Percentiles rank a stretch among this genome's conserved stretches.
These are phyloP conservation scores for Coniochaeta sp. DNA, from an alignment of 2,329 filamentous ascomycete genomes.

Conservation along the genomic window DNA sequence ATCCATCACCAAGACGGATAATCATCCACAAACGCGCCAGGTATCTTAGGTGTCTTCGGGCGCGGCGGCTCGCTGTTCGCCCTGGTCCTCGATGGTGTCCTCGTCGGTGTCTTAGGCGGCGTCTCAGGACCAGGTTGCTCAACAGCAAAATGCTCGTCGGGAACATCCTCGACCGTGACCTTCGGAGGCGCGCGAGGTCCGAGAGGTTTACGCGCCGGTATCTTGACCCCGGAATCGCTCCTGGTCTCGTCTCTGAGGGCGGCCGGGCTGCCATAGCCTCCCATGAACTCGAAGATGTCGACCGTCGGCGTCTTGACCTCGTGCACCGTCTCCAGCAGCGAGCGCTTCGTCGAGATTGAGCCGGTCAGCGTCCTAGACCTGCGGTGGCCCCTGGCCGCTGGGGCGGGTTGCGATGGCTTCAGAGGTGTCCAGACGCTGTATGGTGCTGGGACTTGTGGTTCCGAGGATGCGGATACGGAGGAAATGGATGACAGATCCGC, in stretches of 20 bases:
- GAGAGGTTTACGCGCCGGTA: background rate
- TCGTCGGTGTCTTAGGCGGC: background rate
- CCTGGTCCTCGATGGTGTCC: too few species aligned
- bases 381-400: background rate
- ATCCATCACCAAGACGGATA: background rate
- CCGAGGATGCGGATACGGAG: background rate
- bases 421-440: background rate
- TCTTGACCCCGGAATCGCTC: background rate
- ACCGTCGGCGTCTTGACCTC: background rate
- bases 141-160: background rate
- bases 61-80: too few species aligned
- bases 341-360: background rate
- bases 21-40: background rate
- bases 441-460: background rate
- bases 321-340: background rate
- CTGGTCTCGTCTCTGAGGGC: background rate
- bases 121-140: background rate
- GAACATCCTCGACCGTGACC: background rate
- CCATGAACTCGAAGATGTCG: slow-evolving; percentile 1
- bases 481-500: background rate
- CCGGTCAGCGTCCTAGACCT: background rate
- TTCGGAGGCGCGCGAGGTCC: background rate
- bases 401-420: background rate
- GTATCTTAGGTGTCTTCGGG: background rate
- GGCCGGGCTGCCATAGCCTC: background rate